Evolutionary conservation across 305 asterid genomes (phyloP).

Genomic region (Fraxinus velutina): DNA sequence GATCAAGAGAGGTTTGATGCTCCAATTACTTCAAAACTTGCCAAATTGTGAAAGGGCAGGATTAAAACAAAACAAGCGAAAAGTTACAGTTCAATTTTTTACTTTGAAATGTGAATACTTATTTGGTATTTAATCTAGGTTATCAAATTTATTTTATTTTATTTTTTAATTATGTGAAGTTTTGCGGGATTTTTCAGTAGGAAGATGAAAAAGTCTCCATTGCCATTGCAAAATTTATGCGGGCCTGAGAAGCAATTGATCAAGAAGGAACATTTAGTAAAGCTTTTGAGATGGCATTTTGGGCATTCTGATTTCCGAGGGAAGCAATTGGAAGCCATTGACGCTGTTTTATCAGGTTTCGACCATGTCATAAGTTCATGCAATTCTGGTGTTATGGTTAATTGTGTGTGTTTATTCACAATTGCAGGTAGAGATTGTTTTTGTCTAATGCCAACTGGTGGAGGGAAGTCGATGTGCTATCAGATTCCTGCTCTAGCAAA

Average conservation of each 20-base stretch:
- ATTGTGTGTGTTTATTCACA: not conserved
- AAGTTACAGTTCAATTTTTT: not conserved
- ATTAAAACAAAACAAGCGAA: not conserved
- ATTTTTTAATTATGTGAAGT: not conserved
- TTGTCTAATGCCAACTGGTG: constrained; percentile 98
- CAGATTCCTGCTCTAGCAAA: constrained; percentile 91
- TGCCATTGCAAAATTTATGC: constrained; percentile 58
- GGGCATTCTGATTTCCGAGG: constrained; percentile 86
- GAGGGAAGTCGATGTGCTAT: constrained; percentile 93
- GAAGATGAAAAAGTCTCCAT: constrained; percentile 64
- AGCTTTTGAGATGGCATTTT: constrained; percentile 92
- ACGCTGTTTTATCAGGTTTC: constrained; percentile 88
- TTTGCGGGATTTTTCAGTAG: constrained; percentile 21
- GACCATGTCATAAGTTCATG: not conserved
- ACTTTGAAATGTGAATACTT: not conserved
- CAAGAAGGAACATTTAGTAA: constrained; percentile 75
- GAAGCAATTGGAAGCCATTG: constrained; percentile 85
- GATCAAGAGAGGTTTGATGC: not conserved
- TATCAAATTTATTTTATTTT: not conserved
- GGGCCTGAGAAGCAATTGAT: constrained; percentile 49
- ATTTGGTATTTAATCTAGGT: not conserved
- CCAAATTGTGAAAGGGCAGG: not conserved
- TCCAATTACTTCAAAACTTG: not conserved
- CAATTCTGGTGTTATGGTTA: not conserved
- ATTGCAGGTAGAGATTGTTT: constrained; percentile 84